A percentile compares a stretch with the other conserved stretches of the same genome.
Evolutionary conservation across 495 filamentous ascomycete genomes (phyloP).

Genomic region (Annulohypoxylon moriforme): DNA sequence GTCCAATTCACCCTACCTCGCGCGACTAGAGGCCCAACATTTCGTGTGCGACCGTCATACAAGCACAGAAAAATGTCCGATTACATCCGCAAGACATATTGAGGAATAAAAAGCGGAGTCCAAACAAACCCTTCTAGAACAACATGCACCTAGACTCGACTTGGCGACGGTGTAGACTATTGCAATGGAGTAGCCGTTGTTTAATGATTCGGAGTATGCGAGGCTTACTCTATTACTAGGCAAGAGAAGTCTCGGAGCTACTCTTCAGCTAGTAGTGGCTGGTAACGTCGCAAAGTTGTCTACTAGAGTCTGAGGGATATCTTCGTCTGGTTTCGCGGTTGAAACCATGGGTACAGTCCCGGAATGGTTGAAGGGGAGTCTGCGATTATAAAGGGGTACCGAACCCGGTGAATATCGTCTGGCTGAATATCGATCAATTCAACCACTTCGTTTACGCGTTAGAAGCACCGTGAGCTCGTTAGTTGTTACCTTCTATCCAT

Average conservation of each 20-base stretch:
- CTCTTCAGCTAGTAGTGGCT: not conserved
- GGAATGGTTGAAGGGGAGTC: not conserved
- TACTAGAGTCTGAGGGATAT: constrained; percentile 6
- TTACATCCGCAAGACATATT: constrained; percentile 36
- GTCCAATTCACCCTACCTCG: not conserved
- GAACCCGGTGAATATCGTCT: not conserved
- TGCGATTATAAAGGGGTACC: not conserved
- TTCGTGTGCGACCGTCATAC: constrained; percentile 21
- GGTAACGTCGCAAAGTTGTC: not conserved
- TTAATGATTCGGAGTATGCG: not conserved
- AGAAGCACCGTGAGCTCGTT: not conserved
- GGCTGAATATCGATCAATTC: not conserved
- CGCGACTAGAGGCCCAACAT: not conserved
- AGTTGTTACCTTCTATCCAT: not conserved
- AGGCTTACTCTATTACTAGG: not conserved
- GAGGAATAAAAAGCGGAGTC: constrained; percentile 6
- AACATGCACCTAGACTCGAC: not conserved
- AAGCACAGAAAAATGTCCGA: constrained; percentile 27
- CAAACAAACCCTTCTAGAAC: not conserved
- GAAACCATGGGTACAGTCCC: not conserved
- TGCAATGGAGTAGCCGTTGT: not conserved
- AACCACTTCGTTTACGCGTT: not conserved
- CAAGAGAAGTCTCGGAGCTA: constrained; percentile 10
- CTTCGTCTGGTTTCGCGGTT: constrained; percentile 8
- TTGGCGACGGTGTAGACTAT: not conserved